These are phyloP conservation scores for Penicillium manginii DNA, from an alignment of 495 filamentous ascomycete genomes.

Conservation along the genomic window DNA sequence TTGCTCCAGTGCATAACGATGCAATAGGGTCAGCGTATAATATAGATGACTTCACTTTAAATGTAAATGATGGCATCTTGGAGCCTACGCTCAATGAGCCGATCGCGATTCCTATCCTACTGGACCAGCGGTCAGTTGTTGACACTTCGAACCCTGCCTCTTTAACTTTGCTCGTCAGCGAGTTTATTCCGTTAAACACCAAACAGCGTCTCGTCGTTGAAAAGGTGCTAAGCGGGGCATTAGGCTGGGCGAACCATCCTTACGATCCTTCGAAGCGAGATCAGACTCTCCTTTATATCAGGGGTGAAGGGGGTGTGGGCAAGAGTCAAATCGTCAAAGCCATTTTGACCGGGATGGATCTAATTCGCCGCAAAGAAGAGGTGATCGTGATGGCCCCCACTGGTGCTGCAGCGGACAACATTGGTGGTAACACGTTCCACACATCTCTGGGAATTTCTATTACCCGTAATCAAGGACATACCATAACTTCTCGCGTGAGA, in stretches of 20 bases:
- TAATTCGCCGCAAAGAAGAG: constrained; percentile 6
- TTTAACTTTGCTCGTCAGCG: no score
- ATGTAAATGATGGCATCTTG: no score
- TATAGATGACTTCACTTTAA: no score
- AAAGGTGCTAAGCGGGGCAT: constrained; percentile 1
- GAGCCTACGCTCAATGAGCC: no score
- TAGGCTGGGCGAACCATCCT: constrained; percentile 7
- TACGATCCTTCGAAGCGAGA: constrained; percentile 2
- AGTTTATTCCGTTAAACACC: no score
- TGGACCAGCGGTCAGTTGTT: no score
- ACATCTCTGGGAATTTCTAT: constrained; percentile 5
- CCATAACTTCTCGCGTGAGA: no score
- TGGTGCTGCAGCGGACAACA: constrained; percentile 7
- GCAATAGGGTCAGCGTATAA: no score
- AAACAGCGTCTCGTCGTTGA: constrained; percentile 13
- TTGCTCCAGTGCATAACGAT: no score
- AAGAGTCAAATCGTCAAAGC: constrained; percentile 14
- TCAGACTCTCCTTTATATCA: constrained; percentile 11
- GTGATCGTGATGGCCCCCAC: constrained; percentile 10
- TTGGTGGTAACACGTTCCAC: constrained; percentile 10
- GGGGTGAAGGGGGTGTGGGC: constrained; percentile 6
- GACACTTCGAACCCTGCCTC: no score
- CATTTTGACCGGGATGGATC: constrained; percentile 12
- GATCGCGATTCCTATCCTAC: no score
- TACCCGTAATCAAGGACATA: no score